phyloP scores from a whole-genome alignment of 1,284 basidiomycete species.

The Neolentinus lepideus region DNA sequence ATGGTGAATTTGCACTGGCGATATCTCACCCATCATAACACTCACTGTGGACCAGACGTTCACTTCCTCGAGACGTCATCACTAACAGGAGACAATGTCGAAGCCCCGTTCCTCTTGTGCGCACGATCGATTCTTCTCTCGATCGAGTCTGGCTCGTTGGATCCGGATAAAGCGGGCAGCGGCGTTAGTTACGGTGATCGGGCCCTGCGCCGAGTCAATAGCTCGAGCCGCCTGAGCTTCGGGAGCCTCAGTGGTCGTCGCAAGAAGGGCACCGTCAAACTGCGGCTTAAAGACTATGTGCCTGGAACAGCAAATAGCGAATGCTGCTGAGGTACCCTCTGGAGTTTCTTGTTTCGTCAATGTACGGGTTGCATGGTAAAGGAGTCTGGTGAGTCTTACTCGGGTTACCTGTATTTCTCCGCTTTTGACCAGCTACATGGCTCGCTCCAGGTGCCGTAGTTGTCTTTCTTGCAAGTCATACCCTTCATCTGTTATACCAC shows the following conservation, averaged over 20 bases:
- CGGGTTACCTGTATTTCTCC: not conserved
- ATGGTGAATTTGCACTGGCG: slow-evolving; percentile 46
- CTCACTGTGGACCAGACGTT: slow-evolving; percentile 54
- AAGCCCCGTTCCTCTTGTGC: slow-evolving; percentile 88
- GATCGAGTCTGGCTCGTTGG: slow-evolving; percentile 86
- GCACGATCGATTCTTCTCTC: slow-evolving; percentile 88
- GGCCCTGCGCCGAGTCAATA: slow-evolving; percentile 79
- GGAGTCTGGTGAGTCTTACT: not conserved
- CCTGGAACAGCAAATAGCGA: slow-evolving; percentile 31
- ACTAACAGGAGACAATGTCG: slow-evolving; percentile 88
- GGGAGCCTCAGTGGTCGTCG: slow-evolving; percentile 63
- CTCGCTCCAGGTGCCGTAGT: not conserved
- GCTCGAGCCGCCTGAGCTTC: slow-evolving; percentile 76
- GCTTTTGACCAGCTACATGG: not conserved
- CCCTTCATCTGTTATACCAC: slow-evolving; percentile 24
- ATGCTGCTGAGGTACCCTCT: slow-evolving; percentile 17
- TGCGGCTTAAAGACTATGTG: slow-evolving; percentile 53
- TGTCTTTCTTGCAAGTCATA: slow-evolving; percentile 1
- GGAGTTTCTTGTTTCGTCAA: not conserved
- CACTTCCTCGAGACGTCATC: slow-evolving; percentile 94
- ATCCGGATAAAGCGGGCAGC: slow-evolving; percentile 90
- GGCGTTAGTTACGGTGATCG: slow-evolving; percentile 97
- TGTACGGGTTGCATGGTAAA: slow-evolving; percentile 19
- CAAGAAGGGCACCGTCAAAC: slow-evolving; percentile 42
- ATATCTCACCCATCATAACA: not conserved